These are phyloP conservation scores for Aspergillus flavus DNA, from an alignment of 2,329 filamentous ascomycete genomes.

Conservation along the genomic window DNA sequence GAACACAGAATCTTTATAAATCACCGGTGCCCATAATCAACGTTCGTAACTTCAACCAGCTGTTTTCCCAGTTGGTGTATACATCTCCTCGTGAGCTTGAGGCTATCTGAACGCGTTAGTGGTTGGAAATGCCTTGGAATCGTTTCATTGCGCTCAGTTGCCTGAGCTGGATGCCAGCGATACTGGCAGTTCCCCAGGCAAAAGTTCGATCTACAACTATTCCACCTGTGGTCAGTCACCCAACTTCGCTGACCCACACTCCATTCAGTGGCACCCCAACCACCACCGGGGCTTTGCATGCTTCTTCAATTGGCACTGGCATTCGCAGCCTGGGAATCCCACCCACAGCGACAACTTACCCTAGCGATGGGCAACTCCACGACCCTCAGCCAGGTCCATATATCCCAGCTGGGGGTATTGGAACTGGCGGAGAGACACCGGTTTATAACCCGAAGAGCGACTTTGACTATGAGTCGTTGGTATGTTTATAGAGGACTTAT, in stretches of 20 bases:
- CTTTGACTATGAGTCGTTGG: slow-evolving; percentile 78
- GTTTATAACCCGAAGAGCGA: slow-evolving; percentile 78
- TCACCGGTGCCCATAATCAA: not conserved
- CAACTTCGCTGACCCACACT: slow-evolving; percentile 54
- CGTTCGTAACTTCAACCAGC: not conserved
- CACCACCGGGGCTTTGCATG: slow-evolving; percentile 67
- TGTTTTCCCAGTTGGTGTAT: not conserved
- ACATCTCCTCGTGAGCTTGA: not conserved
- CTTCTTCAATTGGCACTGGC: slow-evolving; percentile 54
- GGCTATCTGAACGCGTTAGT: not conserved
- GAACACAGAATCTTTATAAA: not conserved
- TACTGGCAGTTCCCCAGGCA: slow-evolving; percentile 20
- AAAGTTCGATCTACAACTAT: not conserved
- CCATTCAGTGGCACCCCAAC: slow-evolving; percentile 68
- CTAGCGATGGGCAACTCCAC: slow-evolving; percentile 69
- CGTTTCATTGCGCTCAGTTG: slow-evolving; percentile 16
- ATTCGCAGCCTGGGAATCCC: slow-evolving; percentile 62
- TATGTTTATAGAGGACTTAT: slow-evolving; percentile 22
- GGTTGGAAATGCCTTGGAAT: slow-evolving; percentile 18
- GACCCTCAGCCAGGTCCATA: slow-evolving; percentile 71
- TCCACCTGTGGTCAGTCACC: slow-evolving; percentile 1
- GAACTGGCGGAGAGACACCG: slow-evolving; percentile 75
- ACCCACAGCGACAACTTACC: slow-evolving; percentile 68
- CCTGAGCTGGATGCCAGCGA: slow-evolving; percentile 21
- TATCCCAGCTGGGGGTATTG: slow-evolving; percentile 70